Evolutionary conservation across 257 asterid species (phyloP).

Genomic region (Craterostigma plantagineum): DNA sequence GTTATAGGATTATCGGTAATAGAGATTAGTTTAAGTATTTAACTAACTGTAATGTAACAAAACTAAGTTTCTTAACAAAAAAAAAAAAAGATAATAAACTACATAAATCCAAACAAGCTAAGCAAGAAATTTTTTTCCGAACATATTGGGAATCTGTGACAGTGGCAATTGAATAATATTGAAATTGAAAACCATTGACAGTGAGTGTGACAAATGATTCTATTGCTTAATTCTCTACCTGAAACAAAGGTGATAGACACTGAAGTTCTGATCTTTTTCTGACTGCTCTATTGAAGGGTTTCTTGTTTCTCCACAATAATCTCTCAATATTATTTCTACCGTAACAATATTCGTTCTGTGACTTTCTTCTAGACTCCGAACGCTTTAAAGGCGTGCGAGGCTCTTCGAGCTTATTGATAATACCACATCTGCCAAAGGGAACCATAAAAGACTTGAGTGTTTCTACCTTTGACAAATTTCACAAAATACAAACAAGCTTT

Average conservation of each 20-base stretch:
- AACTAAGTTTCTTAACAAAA: too few species aligned
- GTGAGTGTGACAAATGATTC: too few species aligned
- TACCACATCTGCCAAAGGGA: background rate
- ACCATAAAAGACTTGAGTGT: background rate
- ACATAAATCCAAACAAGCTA: too few species aligned
- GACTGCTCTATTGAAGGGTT: background rate
- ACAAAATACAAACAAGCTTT: background rate
- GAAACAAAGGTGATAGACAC: slow-evolving; percentile 1
- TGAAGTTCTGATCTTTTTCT: slow-evolving; percentile 4
- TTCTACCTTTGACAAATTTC: background rate
- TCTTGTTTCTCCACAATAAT: background rate
- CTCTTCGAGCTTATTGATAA: background rate
- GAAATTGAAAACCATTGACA: too few species aligned
- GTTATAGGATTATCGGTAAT: too few species aligned
- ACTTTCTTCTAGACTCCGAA: background rate
- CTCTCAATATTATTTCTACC: background rate
- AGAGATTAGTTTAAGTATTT: too few species aligned
- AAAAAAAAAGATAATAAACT: too few species aligned
- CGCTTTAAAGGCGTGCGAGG: background rate
- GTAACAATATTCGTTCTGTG: background rate
- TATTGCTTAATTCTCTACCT: too few species aligned
- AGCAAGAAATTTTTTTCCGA: too few species aligned
- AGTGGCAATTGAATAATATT: too few species aligned
- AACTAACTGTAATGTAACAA: too few species aligned
- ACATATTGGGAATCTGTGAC: too few species aligned